Evolutionary conservation across 2,329 filamentous ascomycete species (phyloP).

Genomic region (Xylariaceae sp.): DNA sequence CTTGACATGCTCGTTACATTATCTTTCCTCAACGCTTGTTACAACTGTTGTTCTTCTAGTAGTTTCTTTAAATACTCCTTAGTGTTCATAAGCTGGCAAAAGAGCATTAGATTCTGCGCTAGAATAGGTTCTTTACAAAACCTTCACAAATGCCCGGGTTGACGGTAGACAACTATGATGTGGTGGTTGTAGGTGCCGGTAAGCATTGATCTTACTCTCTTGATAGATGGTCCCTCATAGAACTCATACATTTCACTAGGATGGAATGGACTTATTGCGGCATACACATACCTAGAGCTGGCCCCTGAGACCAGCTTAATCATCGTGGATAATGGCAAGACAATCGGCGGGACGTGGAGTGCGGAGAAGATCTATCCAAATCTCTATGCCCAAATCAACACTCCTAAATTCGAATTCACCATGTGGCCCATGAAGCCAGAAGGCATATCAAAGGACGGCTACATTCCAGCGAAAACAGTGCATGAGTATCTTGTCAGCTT

Average conservation of each 20-base stretch:
- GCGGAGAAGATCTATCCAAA: conserved; percentile 38
- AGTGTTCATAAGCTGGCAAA: too few species aligned
- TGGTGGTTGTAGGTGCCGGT: neutral
- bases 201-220: neutral
- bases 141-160: too few species aligned
- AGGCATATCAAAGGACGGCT: conserved; percentile 36
- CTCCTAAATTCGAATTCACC: conserved; percentile 44
- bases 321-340: conserved; percentile 33
- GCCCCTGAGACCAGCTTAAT: conserved; percentile 33
- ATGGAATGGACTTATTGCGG: conserved; percentile 38
- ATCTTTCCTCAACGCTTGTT: too few species aligned
- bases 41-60: too few species aligned
- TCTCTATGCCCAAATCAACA: conserved; percentile 43
- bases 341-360: conserved; percentile 38
- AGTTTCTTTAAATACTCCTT: too few species aligned
- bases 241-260: conserved; percentile 20
- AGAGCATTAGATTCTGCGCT: too few species aligned
- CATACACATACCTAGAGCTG: conserved; percentile 39
- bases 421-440: conserved; percentile 41
- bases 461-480: conserved; percentile 41
- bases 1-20: too few species aligned
- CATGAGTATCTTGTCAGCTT: conserved; percentile 39
- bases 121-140: too few species aligned
- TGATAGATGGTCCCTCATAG: neutral
- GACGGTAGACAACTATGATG: too few species aligned